These are phyloP conservation scores for Lactarius indigo DNA, from an alignment of 768 basidiomycete species.

Conservation along the genomic window DNA sequence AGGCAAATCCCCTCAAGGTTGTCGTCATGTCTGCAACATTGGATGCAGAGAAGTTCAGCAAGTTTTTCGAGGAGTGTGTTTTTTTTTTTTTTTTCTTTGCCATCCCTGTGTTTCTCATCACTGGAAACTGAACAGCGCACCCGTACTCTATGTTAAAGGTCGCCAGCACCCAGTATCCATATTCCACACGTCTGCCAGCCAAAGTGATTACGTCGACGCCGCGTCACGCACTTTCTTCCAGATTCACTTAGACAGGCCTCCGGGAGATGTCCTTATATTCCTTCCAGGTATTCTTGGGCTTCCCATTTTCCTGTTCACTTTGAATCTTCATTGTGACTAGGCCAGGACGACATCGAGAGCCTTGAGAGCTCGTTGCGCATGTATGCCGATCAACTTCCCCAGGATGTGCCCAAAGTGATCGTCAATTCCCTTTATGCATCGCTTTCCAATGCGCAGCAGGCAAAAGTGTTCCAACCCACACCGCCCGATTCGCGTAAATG, in stretches of 20 bases:
- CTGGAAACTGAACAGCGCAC: conserved; percentile 51
- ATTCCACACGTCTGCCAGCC: conserved; percentile 69
- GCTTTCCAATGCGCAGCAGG: conserved; percentile 72
- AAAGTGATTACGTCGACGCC: conserved; percentile 82
- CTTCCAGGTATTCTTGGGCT: conserved; percentile 58
- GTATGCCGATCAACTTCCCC: conserved; percentile 66
- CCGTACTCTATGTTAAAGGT: conserved; percentile 87
- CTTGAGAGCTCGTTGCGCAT: conserved; percentile 70
- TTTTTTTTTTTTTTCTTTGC: conserved; percentile 29
- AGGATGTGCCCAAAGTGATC: conserved; percentile 48
- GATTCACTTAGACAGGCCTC: conserved; percentile 74
- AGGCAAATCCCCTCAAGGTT: conserved; percentile 74
- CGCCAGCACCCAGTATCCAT: conserved; percentile 89
- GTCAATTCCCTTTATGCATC: conserved; percentile 85
- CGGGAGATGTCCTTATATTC: conserved; percentile 91
- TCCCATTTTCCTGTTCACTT: background rate
- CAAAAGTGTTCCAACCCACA: conserved; percentile 68
- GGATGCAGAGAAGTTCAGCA: conserved; percentile 91
- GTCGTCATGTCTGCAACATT: conserved; percentile 98
- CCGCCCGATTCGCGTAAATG: conserved; percentile 77
- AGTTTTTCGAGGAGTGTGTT: conserved; percentile 78
- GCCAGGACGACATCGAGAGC: conserved; percentile 95
- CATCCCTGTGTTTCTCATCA: background rate
- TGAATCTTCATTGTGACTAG: conserved; percentile 36
- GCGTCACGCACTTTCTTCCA: conserved; percentile 93